Evolutionary conservation across 169 alveolate genomes (phyloP).

Genomic region (Eimeria tenella): DNA sequence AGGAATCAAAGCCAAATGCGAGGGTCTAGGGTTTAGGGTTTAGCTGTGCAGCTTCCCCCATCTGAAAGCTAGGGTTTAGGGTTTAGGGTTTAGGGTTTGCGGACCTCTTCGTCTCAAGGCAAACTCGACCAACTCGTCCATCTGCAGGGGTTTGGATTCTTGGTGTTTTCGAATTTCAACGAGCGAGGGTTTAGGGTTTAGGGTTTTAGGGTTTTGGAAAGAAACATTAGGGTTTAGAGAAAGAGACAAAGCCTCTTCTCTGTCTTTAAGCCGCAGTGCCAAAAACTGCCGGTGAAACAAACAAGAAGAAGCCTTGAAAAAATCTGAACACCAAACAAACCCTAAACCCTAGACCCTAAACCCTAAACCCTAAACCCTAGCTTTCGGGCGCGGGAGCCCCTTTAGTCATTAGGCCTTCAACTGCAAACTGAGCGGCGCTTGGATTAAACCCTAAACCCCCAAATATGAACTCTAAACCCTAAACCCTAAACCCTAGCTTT

Average conservation of each 20-base stretch:
- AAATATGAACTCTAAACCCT: neutral
- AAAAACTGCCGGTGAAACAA: neutral
- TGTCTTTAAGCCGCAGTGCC: neutral
- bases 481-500: neutral
- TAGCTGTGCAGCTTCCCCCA: too few relatives aligned
- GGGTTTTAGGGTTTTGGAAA: neutral
- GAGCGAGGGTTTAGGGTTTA: neutral
- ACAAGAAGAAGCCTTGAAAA: neutral
- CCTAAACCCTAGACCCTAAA: neutral
- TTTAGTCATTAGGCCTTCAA: too few relatives aligned
- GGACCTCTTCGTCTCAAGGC: slow-evolving; percentile 22
- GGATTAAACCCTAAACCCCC: too few relatives aligned
- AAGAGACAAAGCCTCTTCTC: slow-evolving; percentile 7
- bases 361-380: neutral
- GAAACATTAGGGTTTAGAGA: neutral
- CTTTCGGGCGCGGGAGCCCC: neutral
- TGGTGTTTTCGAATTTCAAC: too few relatives aligned
- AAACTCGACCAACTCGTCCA: neutral
- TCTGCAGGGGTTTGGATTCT: neutral
- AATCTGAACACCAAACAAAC: slow-evolving; percentile 49
- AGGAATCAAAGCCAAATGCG: neutral
- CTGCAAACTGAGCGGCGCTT: too few relatives aligned
- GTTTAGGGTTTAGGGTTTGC: neutral
- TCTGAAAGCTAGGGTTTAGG: neutral
- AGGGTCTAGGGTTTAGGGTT: neutral